A percentile compares a stretch with the other conserved stretches of the same genome.
phyloP scores from a whole-genome alignment of 768 basidiomycete species.

The Boletellus ananas region DNA sequence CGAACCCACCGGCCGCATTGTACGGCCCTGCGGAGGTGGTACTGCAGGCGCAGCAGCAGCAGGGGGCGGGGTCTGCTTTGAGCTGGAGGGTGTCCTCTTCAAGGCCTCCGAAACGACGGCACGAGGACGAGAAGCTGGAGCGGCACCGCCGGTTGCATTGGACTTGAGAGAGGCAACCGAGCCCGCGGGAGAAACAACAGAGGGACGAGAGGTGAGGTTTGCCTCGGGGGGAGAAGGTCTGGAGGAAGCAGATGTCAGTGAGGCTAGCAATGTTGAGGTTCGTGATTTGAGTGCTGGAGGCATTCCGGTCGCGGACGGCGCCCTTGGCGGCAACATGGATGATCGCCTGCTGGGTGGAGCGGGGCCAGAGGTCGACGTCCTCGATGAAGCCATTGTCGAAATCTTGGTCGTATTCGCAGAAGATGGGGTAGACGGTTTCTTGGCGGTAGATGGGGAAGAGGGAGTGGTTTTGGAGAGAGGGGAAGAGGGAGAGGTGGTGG shows the following conservation, averaged over 20 bases:
- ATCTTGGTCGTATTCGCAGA: slow-evolving; percentile 33
- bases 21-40: slow-evolving; percentile 34
- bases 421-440: slow-evolving; percentile 26
- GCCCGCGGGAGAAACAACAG: slow-evolving; percentile 55
- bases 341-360: slow-evolving; percentile 32
- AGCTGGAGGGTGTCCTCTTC: slow-evolving; percentile 44
- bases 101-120: slow-evolving; percentile 65
- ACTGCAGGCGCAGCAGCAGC: slow-evolving; percentile 7
- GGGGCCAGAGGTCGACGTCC: slow-evolving; percentile 27
- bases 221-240: slow-evolving; percentile 19
- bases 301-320: slow-evolving; percentile 38
- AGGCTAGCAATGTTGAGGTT: slow-evolving; percentile 26
- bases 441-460: slow-evolving; percentile 26
- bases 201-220: slow-evolving; percentile 38
- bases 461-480: slow-evolving; percentile 29
- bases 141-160: slow-evolving; percentile 24
- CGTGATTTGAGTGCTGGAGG: slow-evolving; percentile 38
- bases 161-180: slow-evolving; percentile 48
- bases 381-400: slow-evolving; percentile 31
- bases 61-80: slow-evolving; percentile 40
- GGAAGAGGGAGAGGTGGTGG: slow-evolving; percentile 29
- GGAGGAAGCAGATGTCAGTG: slow-evolving; percentile 21
- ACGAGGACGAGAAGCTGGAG: slow-evolving; percentile 50
- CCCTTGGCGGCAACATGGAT: slow-evolving; percentile 33
- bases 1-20: slow-evolving; percentile 51